Base-by-base conservation (phyloP, 2,329 filamentous ascomycete genomes). In the Zymoseptoria passerinii region DNA sequence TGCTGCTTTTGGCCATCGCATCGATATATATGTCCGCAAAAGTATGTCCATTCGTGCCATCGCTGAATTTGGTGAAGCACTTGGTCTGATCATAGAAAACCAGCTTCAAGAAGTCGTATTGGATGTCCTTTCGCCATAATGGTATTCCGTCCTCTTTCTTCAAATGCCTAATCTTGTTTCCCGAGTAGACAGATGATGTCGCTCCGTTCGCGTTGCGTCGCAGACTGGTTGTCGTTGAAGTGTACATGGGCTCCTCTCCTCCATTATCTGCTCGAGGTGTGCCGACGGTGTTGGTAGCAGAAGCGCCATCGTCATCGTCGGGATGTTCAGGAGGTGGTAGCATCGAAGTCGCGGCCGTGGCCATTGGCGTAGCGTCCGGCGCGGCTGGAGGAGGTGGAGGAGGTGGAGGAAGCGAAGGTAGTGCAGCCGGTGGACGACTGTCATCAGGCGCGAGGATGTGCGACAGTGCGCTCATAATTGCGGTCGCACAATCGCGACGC, bases 21-120 rank as follows among this genome's bases (percentile, higher is more conserved):
- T 97, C 94, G 69, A 99, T 92, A 76, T 99, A 99, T 61, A 99
- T 84, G 73, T 97, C 92, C 61, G 94, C 92, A 73, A 99, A 99
- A 7, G 81, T 84, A 68, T 82, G 74, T 65, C 83, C 88, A 68
- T 88, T 85, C 69, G 87, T 86, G 58, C 82, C 82, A 66, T 96
- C 91, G 73, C 92, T 95, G 72, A 89, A 88, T 72, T 95, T 95
- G 70, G 90, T 95, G 73, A 99, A 99, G 70, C 91, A 91, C 63
- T 77, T 78, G 55, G 78, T 80, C 59, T 87, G 80, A 69, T 94
- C 83, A 70, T 92, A 86, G 71, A 95, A 94, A 63, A 95, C 85
- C 53, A 85, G 82, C 66, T 84, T 84, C 65, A 95, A 80, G 67
- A 95, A 94, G 73, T 94, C 90, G 74, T 87, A 92, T 73, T 95